Percentiles rank a stretch among this genome's conserved stretches.
Evolutionary conservation across 768 basidiomycete species (phyloP).

Genomic region (Mycena vitilis): DNA sequence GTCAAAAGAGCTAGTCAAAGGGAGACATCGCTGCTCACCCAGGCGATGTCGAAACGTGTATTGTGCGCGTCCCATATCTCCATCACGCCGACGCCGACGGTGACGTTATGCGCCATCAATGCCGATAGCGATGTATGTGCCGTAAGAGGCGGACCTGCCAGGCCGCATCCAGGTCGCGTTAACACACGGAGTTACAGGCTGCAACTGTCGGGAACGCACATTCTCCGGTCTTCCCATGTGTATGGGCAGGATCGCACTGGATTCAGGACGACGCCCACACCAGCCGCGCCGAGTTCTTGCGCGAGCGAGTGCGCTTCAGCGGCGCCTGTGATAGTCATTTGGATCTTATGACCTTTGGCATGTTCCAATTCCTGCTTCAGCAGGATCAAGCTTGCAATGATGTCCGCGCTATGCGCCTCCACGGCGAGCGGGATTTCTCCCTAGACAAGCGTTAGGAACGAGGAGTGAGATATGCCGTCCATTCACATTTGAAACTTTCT

Average conservation of each 20-base stretch:
- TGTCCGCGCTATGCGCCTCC: slow-evolving; percentile 80
- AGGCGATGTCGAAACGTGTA: slow-evolving; percentile 82
- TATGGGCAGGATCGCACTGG: slow-evolving; percentile 78
- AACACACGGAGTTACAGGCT: slow-evolving; percentile 13
- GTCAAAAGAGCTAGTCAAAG: not conserved
- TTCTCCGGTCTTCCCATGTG: slow-evolving; percentile 75
- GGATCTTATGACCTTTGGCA: slow-evolving; percentile 55
- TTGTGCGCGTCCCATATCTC: slow-evolving; percentile 82
- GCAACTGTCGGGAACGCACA: slow-evolving; percentile 54
- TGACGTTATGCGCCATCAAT: slow-evolving; percentile 65
- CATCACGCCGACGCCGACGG: slow-evolving; percentile 72
- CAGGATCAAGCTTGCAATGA: slow-evolving; percentile 66
- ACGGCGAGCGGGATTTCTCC: slow-evolving; percentile 82
- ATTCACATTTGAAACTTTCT: slow-evolving; percentile 56
- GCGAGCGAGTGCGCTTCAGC: slow-evolving; percentile 78
- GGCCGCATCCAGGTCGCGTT: slow-evolving; percentile 42
- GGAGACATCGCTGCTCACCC: slow-evolving; percentile 66
- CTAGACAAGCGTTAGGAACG: slow-evolving; percentile 35
- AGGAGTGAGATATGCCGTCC: not conserved
- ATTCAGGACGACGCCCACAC: slow-evolving; percentile 60
- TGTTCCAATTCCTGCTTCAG: slow-evolving; percentile 60
- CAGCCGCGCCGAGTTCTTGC: slow-evolving; percentile 65
- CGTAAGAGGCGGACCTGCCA: slow-evolving; percentile 82
- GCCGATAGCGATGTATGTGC: slow-evolving; percentile 59
- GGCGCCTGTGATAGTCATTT: slow-evolving; percentile 73